phyloP scores from a whole-genome alignment of 192 early-diverging fungal genomes.

The Coemansia pectinata region DNA sequence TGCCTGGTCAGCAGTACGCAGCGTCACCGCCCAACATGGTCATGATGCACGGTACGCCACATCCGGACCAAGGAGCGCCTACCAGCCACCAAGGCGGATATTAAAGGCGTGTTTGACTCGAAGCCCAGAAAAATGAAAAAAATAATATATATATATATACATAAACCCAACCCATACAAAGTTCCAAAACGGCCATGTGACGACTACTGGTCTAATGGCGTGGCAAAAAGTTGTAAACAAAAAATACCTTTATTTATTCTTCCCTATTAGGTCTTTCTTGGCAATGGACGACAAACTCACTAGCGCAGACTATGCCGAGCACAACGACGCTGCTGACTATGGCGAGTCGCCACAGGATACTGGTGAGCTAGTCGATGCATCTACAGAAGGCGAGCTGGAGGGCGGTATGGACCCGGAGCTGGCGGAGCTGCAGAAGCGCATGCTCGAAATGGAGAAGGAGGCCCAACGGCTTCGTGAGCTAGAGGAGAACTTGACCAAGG shows the following conservation, averaged over 20 bases:
- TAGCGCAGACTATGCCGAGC: conserved; percentile 10
- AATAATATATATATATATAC: not conserved
- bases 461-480: conserved; percentile 53
- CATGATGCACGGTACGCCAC: conserved; percentile 45
- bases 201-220: not conserved
- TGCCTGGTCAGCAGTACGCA: conserved; percentile 30
- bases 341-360: conserved; percentile 19
- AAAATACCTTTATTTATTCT: not conserved
- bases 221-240: not conserved
- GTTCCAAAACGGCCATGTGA: not conserved
- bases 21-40: conserved; percentile 44
- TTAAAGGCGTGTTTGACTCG: not conserved
- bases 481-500: conserved; percentile 46
- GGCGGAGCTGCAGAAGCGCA: conserved; percentile 44
- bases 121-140: not conserved
- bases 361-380: not conserved
- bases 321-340: conserved; percentile 20
- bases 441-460: conserved; percentile 55
- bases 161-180: not conserved
- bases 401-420: conserved; percentile 36
- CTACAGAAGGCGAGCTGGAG: conserved; percentile 11
- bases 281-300: not conserved
- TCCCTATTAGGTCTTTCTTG: conserved; percentile 4
- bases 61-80: conserved; percentile 30
- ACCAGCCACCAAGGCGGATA: conserved; percentile 10